Evolutionary conservation across 495 filamentous ascomycete genomes (phyloP), one percentile per base, ranked within the genome.

Genomic region (Neurospora intermedia): DNA sequence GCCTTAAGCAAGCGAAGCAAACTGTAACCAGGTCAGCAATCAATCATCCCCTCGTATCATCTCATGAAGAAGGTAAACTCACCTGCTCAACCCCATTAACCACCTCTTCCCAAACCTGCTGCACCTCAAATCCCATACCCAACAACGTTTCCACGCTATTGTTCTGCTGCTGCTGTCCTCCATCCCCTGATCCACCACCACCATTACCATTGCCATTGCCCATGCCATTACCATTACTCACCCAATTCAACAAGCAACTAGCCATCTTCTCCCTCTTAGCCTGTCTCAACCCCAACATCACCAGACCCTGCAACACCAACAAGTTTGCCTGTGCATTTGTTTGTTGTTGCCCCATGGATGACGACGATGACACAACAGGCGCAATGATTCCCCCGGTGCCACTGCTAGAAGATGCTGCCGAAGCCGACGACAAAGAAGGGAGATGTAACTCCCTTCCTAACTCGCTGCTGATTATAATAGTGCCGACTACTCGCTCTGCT

Each of bases 101-200:
- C 69, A 94, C 87, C 81, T 96, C 92, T 79, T 96, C 93, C 76
- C 92, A 96, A 69, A 82, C 90, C 80, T 94, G 89, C 73, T 94
- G 81, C 69, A 91, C 87, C 59, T 85, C 89, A 73, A 94, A 95
- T 7, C 93, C 92, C 88, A 96, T 92, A 1, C 88, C 89, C 27
- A 87, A 84, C 54, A 96, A 80, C 72, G 88, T 88, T 76, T 94
- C 93, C 69, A 89, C 87, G 69, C 91, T 91, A 70, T 94, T 91
- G 23, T 87, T 86, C 13, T 31, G 54, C 3, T 38, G 54, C 3
- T 38, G 35, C 35, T 38, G 35, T 38, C 35, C 35, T 1, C 54
- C 54, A 62, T 62, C 54, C 27, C 6, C 54, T 18, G 23, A 31
- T 18, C 15, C 1, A 31, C 11, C 0, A 7, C 54, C 18, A 31